These are phyloP conservation scores for Elsinoe batatas DNA, from an alignment of 2,329 filamentous ascomycete genomes.

Conservation along the genomic window DNA sequence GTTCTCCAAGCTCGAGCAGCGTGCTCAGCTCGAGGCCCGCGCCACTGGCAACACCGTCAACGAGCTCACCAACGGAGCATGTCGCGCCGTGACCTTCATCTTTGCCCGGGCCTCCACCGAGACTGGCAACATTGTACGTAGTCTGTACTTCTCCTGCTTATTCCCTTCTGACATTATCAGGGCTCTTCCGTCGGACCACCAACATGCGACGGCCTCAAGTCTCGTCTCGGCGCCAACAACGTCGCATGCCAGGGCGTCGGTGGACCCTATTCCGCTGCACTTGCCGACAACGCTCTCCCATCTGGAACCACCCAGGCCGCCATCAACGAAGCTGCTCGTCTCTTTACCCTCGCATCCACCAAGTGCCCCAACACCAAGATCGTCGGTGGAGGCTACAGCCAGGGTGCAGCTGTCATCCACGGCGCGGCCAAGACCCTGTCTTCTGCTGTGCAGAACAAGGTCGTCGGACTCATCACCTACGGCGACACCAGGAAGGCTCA, in stretches of 20 bases:
- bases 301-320: conserved; percentile 15
- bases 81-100: conserved; percentile 42
- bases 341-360: conserved; percentile 14
- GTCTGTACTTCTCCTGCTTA: background rate
- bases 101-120: conserved; percentile 48
- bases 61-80: conserved; percentile 21
- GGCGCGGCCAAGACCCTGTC: conserved; percentile 23
- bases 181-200: conserved; percentile 17
- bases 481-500: conserved; percentile 34
- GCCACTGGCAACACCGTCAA: conserved; percentile 15
- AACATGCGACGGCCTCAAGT: conserved; percentile 15
- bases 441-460: conserved; percentile 21
- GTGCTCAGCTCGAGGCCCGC: conserved; percentile 13
- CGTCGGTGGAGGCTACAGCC: conserved; percentile 18
- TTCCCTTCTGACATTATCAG: background rate
- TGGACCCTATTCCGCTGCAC: conserved; percentile 20
- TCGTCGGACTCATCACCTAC: conserved; percentile 32
- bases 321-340: conserved; percentile 16
- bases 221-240: conserved; percentile 14
- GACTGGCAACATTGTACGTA: conserved; percentile 36
- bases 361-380: conserved; percentile 18
- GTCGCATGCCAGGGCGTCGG: conserved; percentile 18
- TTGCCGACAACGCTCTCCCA: conserved; percentile 12
- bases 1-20: conserved; percentile 4
- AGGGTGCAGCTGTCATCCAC: conserved; percentile 18